Percentiles rank a stretch among this genome's conserved stretches.
These are phyloP conservation scores for Neofusicoccum parvum DNA, from an alignment of 2,329 filamentous ascomycete species.

Conservation along the genomic window DNA sequence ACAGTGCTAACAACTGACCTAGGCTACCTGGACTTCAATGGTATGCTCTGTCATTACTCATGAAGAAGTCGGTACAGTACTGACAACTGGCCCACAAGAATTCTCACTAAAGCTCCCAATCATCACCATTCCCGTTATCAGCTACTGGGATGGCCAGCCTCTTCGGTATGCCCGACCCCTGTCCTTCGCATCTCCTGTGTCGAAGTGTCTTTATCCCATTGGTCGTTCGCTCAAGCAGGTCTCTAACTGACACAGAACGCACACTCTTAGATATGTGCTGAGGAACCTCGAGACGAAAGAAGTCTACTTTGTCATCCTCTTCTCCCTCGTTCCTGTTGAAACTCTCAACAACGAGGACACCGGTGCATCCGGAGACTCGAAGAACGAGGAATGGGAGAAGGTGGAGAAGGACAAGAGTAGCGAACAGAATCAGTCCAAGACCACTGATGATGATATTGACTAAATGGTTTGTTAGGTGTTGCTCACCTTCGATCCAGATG, in stretches of 20 bases:
- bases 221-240: not conserved
- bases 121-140: conserved; percentile 72
- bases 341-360: not conserved
- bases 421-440: not conserved
- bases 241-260: conserved; percentile 62
- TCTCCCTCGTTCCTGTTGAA: conserved; percentile 73
- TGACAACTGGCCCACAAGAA: conserved; percentile 42
- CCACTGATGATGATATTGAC: conserved; percentile 9
- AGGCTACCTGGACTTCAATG: conserved; percentile 82
- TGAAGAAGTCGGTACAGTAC: not conserved
- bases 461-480: not conserved
- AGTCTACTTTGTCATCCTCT: conserved; percentile 78
- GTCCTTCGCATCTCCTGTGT: not conserved
- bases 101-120: conserved; percentile 73
- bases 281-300: conserved; percentile 75
- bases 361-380: not conserved
- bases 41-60: conserved; percentile 37
- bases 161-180: conserved; percentile 61
- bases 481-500: too few relatives aligned
- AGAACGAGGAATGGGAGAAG: conserved; percentile 2
- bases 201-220: not conserved
- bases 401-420: not conserved
- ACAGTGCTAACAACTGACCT: not conserved
- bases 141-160: conserved; percentile 79
- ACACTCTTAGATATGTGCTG: conserved; percentile 87